Conservation (phyloP, 2,329 filamentous ascomycete genomes). For the Leptodontidium sp. region DNA sequence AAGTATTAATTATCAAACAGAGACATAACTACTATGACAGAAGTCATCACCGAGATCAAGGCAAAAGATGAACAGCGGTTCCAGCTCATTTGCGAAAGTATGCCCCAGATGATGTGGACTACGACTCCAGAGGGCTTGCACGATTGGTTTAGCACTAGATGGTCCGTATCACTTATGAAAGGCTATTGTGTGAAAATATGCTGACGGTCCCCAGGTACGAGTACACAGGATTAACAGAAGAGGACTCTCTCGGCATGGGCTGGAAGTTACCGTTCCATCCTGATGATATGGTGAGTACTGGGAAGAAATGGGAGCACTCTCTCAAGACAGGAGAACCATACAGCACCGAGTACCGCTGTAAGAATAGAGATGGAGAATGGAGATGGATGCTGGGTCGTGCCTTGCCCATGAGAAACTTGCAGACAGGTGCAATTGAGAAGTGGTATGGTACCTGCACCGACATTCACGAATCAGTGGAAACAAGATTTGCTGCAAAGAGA, state of each 20-base stretch:
- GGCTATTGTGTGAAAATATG: neutral
- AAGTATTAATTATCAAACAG: slow-evolving; percentile 47
- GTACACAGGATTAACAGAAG: slow-evolving; percentile 74
- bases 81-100: slow-evolving; percentile 77
- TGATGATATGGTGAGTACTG: slow-evolving; percentile 69
- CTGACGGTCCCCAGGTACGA: slow-evolving; percentile 56
- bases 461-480: slow-evolving; percentile 76
- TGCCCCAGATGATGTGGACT: slow-evolving; percentile 79
- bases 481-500: slow-evolving; percentile 70
- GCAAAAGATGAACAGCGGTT: slow-evolving; percentile 78
- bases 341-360: slow-evolving; percentile 74
- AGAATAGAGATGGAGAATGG: slow-evolving; percentile 72
- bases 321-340: slow-evolving; percentile 74
- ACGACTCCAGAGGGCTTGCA: slow-evolving; percentile 69
- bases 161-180: slow-evolving; percentile 50
- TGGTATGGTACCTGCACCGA: slow-evolving; percentile 87
- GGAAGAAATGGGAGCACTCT: slow-evolving; percentile 66
- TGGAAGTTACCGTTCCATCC: slow-evolving; percentile 74
- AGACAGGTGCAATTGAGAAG: slow-evolving; percentile 74
- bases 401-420: slow-evolving; percentile 70
- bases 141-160: slow-evolving; percentile 80
- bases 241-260: slow-evolving; percentile 67
- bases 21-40: slow-evolving; percentile 75
- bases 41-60: slow-evolving; percentile 74
- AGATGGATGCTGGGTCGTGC: slow-evolving; percentile 82